These are phyloP conservation scores for Cladosporium sp. DNA, from an alignment of 2,329 filamentous ascomycete species.

Conservation along the genomic window DNA sequence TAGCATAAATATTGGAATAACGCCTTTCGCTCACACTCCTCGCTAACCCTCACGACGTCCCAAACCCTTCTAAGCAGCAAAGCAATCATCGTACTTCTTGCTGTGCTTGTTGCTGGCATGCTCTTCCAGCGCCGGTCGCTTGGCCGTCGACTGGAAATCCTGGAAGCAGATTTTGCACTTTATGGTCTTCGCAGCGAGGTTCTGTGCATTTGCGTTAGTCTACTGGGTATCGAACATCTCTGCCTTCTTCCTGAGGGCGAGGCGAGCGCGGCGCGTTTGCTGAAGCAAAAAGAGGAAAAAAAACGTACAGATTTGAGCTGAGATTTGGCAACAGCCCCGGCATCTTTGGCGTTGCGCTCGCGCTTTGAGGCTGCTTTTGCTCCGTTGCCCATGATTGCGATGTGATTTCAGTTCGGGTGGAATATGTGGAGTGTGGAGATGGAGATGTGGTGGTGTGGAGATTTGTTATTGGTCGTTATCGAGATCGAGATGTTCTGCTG, in stretches of 20 bases:
- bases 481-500: neutral
- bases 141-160: slow-evolving; percentile 74
- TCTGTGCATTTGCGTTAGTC: slow-evolving; percentile 44
- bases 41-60: no score
- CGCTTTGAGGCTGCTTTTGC: slow-evolving; percentile 68
- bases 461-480: neutral
- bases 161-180: slow-evolving; percentile 74
- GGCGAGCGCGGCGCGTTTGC: neutral
- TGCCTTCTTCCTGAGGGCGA: no score
- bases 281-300: neutral
- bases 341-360: slow-evolving; percentile 64
- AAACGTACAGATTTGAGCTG: slow-evolving; percentile 21
- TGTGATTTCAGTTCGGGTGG: neutral
- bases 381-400: slow-evolving; percentile 37
- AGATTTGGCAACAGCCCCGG: slow-evolving; percentile 33
- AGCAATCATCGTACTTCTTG: slow-evolving; percentile 68
- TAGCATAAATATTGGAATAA: no score
- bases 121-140: slow-evolving; percentile 65
- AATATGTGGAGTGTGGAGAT: neutral
- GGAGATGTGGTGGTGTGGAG: neutral
- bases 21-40: no score
- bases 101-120: slow-evolving; percentile 74
- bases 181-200: slow-evolving; percentile 69
- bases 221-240: neutral
- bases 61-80: slow-evolving; percentile 30